A percentile compares a stretch with the other conserved stretches of the same genome.
Conservation (phyloP, 139 green algal species). For the Haematococcus sp. region DNA sequence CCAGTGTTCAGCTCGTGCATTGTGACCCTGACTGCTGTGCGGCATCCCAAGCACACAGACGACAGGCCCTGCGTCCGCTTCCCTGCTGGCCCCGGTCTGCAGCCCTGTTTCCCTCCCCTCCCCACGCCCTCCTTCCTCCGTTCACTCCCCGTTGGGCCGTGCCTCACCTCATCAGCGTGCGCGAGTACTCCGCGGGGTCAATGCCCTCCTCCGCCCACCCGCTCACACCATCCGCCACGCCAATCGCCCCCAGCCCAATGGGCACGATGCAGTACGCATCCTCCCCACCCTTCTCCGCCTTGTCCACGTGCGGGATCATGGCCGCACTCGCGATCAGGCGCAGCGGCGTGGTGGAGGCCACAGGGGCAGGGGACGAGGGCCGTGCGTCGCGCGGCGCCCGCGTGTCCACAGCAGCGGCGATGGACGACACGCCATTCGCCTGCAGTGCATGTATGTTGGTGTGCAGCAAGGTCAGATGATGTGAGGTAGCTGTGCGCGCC, state of each 20-base stretch:
- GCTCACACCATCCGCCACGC: constrained; percentile 87
- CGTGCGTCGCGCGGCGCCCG: background rate
- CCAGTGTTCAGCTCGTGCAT: no score
- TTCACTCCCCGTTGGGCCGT: no score
- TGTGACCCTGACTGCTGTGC: no score
- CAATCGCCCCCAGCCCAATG: constrained; percentile 57
- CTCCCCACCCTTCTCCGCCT: constrained; percentile 78
- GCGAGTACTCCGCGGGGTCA: constrained; percentile 77
- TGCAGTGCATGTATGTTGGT: no score
- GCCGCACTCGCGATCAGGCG: constrained; percentile 35
- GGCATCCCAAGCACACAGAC: no score
- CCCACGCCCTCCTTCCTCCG: no score
- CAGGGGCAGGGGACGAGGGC: background rate
- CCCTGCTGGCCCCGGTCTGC: no score
- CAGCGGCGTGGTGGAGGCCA: background rate
- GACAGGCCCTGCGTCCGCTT: no score
- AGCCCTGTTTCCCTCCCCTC: no score
- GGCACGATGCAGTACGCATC: constrained; percentile 82
- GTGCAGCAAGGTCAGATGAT: no score
- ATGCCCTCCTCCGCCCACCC: constrained; percentile 86
- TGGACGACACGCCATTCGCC: background rate
- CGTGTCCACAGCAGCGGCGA: background rate
- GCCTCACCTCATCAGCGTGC: constrained; percentile 49
- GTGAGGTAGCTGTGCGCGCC: no score
- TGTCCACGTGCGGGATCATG: constrained; percentile 77